A percentile compares a stretch with the other conserved stretches of the same genome.
Conservation (phyloP, 2,329 filamentous ascomycete species). For the Fusarium hainanense region DNA sequence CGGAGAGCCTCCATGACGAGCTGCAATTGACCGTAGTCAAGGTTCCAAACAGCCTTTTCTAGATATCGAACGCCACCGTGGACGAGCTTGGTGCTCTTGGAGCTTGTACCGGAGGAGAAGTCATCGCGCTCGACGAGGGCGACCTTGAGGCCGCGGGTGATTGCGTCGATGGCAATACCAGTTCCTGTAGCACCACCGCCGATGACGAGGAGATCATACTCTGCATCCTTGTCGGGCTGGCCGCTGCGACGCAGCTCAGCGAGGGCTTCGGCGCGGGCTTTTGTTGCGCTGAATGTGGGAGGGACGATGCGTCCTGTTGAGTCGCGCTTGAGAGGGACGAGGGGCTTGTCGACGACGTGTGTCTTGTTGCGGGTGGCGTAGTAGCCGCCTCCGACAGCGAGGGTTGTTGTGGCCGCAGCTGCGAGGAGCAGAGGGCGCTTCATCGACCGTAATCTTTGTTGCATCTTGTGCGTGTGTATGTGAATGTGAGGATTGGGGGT, state of each 20-base stretch:
- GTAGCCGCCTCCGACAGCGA: slow-evolving; percentile 47
- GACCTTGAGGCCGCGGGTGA: slow-evolving; percentile 81
- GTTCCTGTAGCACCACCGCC: slow-evolving; percentile 83
- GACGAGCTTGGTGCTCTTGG: slow-evolving; percentile 88
- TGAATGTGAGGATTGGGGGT: slow-evolving; percentile 14
- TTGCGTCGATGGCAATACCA: slow-evolving; percentile 84
- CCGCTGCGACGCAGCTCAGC: slow-evolving; percentile 53
- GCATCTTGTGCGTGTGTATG: slow-evolving; percentile 46
- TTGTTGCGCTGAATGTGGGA: slow-evolving; percentile 51
- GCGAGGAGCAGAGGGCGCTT: slow-evolving; percentile 51
- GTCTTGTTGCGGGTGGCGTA: slow-evolving; percentile 47
- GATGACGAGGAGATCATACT: slow-evolving; percentile 82
- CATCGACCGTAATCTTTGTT: slow-evolving; percentile 50
- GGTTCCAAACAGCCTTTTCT: slow-evolving; percentile 86
- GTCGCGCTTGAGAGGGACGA: slow-evolving; percentile 53
- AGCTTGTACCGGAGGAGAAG: slow-evolving; percentile 84
- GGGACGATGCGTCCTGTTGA: slow-evolving; percentile 52
- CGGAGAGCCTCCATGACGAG: slow-evolving; percentile 84
- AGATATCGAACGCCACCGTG: slow-evolving; percentile 87
- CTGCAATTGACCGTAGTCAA: slow-evolving; percentile 85
- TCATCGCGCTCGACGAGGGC: slow-evolving; percentile 86
- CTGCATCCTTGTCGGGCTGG: slow-evolving; percentile 56
- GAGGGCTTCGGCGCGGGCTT: slow-evolving; percentile 53
- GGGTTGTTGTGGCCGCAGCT: slow-evolving; percentile 46
- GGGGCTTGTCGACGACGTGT: slow-evolving; percentile 49